Conservation (phyloP, 1,284 basidiomycete genomes). For the Fomitopsis palustris region DNA sequence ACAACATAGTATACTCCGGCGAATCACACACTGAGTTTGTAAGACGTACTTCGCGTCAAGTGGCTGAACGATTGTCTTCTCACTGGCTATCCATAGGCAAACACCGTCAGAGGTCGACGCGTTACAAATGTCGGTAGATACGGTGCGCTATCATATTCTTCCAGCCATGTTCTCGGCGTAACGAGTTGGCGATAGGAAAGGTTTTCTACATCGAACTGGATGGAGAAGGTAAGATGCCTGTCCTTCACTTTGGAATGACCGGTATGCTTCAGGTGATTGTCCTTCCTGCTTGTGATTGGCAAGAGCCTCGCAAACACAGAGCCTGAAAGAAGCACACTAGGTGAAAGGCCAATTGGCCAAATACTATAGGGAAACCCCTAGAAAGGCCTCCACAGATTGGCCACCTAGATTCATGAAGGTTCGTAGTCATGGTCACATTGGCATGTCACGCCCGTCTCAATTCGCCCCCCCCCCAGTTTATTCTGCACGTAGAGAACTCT, state of each 20-base stretch:
- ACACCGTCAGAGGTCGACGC: conserved; percentile 55
- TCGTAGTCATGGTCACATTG: background rate
- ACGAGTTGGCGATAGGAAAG: conserved; percentile 51
- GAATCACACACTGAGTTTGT: conserved; percentile 65
- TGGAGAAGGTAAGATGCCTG: conserved; percentile 60
- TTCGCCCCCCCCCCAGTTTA: conserved; percentile 43
- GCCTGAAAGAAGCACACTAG: conserved; percentile 30
- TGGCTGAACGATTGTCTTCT: background rate
- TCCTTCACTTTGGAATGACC: conserved; percentile 84
- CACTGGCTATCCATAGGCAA: conserved; percentile 45
- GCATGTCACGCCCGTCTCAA: background rate
- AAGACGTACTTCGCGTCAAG: conserved; percentile 20
- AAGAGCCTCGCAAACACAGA: background rate
- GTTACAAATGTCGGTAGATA: conserved; percentile 63
- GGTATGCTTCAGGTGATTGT: conserved; percentile 66
- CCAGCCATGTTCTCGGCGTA: background rate
- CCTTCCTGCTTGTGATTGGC: background rate
- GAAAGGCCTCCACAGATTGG: conserved; percentile 55
- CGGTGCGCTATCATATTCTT: conserved; percentile 32
- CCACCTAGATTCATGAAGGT: conserved; percentile 80
- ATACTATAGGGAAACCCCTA: conserved; percentile 60
- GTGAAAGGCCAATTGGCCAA: conserved; percentile 60
- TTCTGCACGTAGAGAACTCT: conserved; percentile 47
- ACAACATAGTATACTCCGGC: conserved; percentile 69
- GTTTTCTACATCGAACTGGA: conserved; percentile 72